These are phyloP conservation scores for Clitoria ternatea DNA, from an alignment of 306 rosid genomes.

Conservation along the genomic window DNA sequence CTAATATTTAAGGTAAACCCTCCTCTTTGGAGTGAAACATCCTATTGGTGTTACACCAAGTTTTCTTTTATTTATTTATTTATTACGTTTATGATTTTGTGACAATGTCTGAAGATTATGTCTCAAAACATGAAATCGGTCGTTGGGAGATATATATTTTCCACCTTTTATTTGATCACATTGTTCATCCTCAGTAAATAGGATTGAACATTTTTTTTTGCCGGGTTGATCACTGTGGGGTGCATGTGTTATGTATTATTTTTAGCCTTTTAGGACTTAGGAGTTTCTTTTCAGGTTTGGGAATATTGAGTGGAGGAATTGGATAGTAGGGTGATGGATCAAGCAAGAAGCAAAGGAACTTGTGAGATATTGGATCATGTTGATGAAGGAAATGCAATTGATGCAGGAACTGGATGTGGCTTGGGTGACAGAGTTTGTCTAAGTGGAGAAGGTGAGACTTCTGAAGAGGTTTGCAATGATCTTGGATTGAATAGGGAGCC, in stretches of 20 bases:
- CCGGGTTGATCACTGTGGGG: not conserved
- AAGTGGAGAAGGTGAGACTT: conserved; percentile 24
- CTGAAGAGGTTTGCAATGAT: conserved; percentile 21
- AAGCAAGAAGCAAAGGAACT: not conserved
- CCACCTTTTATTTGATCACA: conserved; percentile 24
- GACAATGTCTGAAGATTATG: not conserved
- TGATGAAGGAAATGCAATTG: conserved; percentile 28
- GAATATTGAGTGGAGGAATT: conserved; percentile 21
- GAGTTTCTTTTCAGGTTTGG: conserved; percentile 24
- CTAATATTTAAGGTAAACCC: conserved; percentile 22
- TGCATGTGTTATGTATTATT: not conserved
- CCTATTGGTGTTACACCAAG: not conserved
- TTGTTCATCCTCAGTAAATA: conserved; percentile 24
- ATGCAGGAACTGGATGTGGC: conserved; percentile 26
- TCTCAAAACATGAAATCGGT: conserved; percentile 24
- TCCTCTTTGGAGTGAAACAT: conserved; percentile 15
- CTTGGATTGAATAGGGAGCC: conserved; percentile 31
- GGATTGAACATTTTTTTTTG: not conserved
- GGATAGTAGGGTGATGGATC: conserved; percentile 30
- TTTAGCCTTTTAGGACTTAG: too few species aligned
- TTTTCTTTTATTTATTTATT: not conserved
- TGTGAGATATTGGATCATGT: conserved; percentile 27
- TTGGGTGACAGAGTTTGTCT: conserved; percentile 25
- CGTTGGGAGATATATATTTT: conserved; percentile 12
- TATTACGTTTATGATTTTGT: not conserved